Evolutionary conservation across 1,284 basidiomycete species (phyloP).

Genomic region (Malassezia nana): DNA sequence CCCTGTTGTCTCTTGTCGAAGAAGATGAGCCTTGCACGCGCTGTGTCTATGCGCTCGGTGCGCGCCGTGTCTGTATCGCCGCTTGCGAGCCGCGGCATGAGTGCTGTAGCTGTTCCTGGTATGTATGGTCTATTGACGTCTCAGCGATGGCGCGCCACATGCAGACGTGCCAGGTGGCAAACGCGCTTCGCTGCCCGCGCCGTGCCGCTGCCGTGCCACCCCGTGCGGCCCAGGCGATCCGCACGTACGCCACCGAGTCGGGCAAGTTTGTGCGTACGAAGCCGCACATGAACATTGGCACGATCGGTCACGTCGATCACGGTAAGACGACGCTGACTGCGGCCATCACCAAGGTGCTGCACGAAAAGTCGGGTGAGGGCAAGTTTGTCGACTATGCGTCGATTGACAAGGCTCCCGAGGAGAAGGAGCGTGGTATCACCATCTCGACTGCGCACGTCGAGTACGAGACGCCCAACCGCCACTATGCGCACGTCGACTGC

Average conservation of each 20-base stretch:
- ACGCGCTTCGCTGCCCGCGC: background rate
- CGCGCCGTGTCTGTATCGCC: constrained; percentile 9
- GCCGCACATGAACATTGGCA: constrained; percentile 71
- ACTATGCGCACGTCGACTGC: constrained; percentile 99
- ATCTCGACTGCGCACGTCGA: constrained; percentile 84
- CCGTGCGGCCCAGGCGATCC: constrained; percentile 17
- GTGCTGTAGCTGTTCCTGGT: constrained; percentile 1
- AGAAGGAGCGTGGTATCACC: constrained; percentile 98
- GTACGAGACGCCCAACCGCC: constrained; percentile 78
- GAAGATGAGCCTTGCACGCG: constrained; percentile 17
- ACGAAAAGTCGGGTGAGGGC: constrained; percentile 64
- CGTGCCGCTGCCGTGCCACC: background rate
- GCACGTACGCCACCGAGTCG: constrained; percentile 57
- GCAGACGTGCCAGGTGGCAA: constrained; percentile 8
- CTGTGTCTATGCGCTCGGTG: constrained; percentile 8
- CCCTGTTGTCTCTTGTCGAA: background rate
- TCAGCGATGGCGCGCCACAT: constrained; percentile 2
- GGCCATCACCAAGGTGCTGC: constrained; percentile 91
- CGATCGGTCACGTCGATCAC: constrained; percentile 51
- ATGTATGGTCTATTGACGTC: background rate
- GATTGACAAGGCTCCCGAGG: constrained; percentile 99
- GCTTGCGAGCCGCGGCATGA: background rate
- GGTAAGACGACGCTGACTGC: constrained; percentile 85
- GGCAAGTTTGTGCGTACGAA: constrained; percentile 70
- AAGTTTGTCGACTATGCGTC: constrained; percentile 94